These are phyloP conservation scores for Puccinia polysora DNA, from an alignment of 1,284 basidiomycete species.

Conservation along the genomic window DNA sequence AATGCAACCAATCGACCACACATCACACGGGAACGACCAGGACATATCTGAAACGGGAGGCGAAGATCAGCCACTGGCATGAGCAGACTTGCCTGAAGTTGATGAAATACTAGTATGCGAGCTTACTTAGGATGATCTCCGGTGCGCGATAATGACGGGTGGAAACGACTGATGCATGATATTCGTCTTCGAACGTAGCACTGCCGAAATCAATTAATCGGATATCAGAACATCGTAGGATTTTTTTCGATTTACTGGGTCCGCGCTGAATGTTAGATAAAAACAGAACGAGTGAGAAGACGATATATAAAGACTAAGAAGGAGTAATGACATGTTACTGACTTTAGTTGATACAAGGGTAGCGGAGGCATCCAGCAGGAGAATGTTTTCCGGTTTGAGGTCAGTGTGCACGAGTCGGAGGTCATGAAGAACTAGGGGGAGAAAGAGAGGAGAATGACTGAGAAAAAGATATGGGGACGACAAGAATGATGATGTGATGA, in stretches of 20 bases:
- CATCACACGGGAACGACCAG: constrained; percentile 98
- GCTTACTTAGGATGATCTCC: constrained; percentile 91
- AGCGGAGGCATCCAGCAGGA: constrained; percentile 82
- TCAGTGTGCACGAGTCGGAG: constrained; percentile 93
- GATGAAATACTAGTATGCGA: not conserved
- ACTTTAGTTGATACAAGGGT: constrained; percentile 47
- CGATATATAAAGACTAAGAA: not conserved
- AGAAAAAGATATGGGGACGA: not conserved
- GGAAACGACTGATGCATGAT: constrained; percentile 94
- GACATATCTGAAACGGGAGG: constrained; percentile 86
- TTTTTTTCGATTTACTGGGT: constrained; percentile 60
- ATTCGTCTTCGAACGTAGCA: constrained; percentile 96
- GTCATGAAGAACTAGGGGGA: constrained; percentile 73
- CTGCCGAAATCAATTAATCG: constrained; percentile 98
- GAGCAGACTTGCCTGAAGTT: not conserved
- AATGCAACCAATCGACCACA: constrained; percentile 97
- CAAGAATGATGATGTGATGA: constrained; percentile 46
- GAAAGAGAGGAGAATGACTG: not conserved
- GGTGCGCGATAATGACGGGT: constrained; percentile 98
- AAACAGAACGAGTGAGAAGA: not conserved
- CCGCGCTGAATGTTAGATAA: constrained; percentile 22
- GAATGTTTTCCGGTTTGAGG: constrained; percentile 96
- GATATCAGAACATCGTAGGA: constrained; percentile 83
- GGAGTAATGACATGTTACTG: not conserved
- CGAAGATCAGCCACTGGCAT: too few relatives aligned